phyloP scores from a whole-genome alignment of 495 filamentous ascomycete species.

The Tuber aestivum region DNA sequence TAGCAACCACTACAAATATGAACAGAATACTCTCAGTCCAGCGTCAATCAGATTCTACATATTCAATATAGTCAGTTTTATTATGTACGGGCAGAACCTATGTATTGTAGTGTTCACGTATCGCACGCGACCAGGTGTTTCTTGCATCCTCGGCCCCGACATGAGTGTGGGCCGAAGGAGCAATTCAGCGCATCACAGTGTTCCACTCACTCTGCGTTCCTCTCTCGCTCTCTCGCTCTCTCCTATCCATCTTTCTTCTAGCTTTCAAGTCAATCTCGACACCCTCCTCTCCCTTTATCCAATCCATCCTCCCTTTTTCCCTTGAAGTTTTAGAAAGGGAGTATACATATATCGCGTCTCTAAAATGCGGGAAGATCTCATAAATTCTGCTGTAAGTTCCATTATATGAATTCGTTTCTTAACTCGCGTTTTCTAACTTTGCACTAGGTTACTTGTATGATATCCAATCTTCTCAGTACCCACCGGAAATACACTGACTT shows the following conservation, averaged over 20 bases:
- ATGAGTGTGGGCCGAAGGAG: constrained; percentile 8
- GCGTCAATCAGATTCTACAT: neutral
- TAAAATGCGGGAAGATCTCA: constrained; percentile 73
- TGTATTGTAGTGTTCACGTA: constrained; percentile 14
- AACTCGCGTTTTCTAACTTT: constrained; percentile 13
- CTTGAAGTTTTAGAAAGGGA: constrained; percentile 6
- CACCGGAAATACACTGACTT: constrained; percentile 24
- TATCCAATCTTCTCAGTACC: constrained; percentile 16
- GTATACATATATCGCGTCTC: neutral
- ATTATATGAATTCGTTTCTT: neutral
- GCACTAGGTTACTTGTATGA: constrained; percentile 52
- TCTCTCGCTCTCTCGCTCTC: neutral
- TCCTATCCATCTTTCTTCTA: neutral
- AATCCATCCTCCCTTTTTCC: neutral
- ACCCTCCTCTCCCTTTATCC: neutral
- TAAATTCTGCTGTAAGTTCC: constrained; percentile 67
- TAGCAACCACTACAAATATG: constrained; percentile 18
- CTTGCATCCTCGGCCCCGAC: constrained; percentile 23
- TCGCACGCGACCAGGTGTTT: constrained; percentile 38
- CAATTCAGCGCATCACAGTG: constrained; percentile 18
- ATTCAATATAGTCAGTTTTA: neutral
- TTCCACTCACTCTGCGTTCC: constrained; percentile 7
- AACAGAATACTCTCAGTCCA: constrained; percentile 7
- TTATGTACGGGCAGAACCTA: neutral
- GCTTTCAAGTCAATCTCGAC: neutral